A percentile compares a stretch with the other conserved stretches of the same genome.
Conservation (phyloP, 2,329 filamentous ascomycete genomes). For the Diaporthe humulicola region DNA sequence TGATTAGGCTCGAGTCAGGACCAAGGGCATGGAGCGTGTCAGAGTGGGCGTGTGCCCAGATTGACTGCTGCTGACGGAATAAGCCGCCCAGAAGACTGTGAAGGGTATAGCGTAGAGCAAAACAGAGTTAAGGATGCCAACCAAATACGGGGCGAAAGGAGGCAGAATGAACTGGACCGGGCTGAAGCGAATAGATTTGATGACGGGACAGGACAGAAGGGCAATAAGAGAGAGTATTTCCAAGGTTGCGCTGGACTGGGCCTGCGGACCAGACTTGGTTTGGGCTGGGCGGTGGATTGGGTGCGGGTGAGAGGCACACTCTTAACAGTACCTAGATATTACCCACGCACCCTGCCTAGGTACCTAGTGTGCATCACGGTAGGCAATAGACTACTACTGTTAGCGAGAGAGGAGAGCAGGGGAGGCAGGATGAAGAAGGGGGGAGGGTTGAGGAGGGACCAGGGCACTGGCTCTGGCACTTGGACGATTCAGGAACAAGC, state of each 20-base stretch:
- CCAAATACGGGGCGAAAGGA: conserved; percentile 8
- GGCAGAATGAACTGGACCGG: conserved; percentile 5
- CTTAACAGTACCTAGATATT: neutral
- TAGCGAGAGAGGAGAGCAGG: neutral
- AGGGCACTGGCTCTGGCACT: conserved; percentile 5
- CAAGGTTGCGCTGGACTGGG: conserved; percentile 3
- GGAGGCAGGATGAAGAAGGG: neutral
- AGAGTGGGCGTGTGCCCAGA: neutral
- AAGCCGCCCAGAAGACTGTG: conserved; percentile 22
- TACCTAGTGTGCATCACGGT: neutral
- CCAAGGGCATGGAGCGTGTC: conserved; percentile 16
- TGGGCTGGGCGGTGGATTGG: neutral
- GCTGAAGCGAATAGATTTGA: conserved; percentile 8
- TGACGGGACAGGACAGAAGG: conserved; percentile 7
- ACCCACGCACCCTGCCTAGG: neutral
- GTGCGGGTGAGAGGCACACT: neutral
- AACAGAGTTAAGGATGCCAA: conserved; percentile 16
- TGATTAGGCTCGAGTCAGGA: conserved; percentile 22
- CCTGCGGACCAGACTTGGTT: conserved; percentile 1
- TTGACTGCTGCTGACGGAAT: conserved; percentile 22
- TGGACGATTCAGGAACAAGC: conserved; percentile 36
- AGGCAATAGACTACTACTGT: too few relatives aligned
- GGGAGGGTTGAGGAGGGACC: neutral
- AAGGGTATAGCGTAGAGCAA: neutral
- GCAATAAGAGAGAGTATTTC: conserved; percentile 5